phyloP scores from a whole-genome alignment of 768 basidiomycete genomes.

The Suillus fuscotomentosus region DNA sequence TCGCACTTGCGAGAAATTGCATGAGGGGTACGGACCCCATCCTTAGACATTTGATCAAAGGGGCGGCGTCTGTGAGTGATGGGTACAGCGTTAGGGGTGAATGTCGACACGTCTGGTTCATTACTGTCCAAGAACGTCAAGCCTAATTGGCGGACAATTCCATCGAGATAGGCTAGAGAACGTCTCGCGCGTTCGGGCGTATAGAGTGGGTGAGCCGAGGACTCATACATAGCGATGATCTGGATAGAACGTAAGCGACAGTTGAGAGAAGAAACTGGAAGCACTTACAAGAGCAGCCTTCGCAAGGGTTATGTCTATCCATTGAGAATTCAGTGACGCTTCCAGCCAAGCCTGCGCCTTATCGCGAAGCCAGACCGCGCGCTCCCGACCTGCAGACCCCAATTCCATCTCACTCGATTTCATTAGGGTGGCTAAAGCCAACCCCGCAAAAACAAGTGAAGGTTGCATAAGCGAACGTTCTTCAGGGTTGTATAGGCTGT shows the following conservation, averaged over 20 bases:
- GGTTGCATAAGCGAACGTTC: slow-evolving; percentile 63
- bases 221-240: slow-evolving; percentile 79
- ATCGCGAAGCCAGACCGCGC: slow-evolving; percentile 57
- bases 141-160: slow-evolving; percentile 54
- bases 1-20: slow-evolving; percentile 39
- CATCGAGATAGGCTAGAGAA: slow-evolving; percentile 60
- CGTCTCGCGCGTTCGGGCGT: slow-evolving; percentile 50
- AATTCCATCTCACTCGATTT: slow-evolving; percentile 67
- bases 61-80: slow-evolving; percentile 36
- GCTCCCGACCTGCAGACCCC: slow-evolving; percentile 49
- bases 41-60: slow-evolving; percentile 27
- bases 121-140: slow-evolving; percentile 57
- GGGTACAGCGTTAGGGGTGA: slow-evolving; percentile 51
- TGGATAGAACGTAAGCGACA: slow-evolving; percentile 27
- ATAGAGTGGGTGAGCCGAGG: slow-evolving; percentile 68
- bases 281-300: slow-evolving; percentile 67
- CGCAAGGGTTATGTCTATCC: slow-evolving; percentile 63
- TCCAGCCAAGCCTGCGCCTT: slow-evolving; percentile 56
- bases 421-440: slow-evolving; percentile 73
- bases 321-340: slow-evolving; percentile 45
- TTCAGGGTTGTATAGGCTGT: slow-evolving; percentile 49
- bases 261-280: neutral
- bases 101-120: slow-evolving; percentile 53
- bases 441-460: slow-evolving; percentile 61
- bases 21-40: slow-evolving; percentile 25